phyloP scores from a whole-genome alignment of 352 stramenopile species.

The Globisporangium radiosum region DNA sequence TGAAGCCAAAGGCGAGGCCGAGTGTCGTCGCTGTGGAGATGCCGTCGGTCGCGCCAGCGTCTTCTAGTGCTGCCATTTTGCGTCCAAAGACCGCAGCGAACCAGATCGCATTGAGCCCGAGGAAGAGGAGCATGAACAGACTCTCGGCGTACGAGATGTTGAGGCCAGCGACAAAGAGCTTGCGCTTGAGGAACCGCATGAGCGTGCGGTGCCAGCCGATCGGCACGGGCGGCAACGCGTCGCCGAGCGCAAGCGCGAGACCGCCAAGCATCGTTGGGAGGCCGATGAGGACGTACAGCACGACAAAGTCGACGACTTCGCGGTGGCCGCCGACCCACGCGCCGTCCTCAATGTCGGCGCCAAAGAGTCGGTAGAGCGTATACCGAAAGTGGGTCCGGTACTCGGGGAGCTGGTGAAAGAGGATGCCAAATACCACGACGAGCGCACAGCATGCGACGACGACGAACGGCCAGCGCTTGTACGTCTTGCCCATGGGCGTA shows the following conservation, averaged over 20 bases:
- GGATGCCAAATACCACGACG: slow-evolving; percentile 53
- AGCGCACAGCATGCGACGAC: slow-evolving; percentile 40
- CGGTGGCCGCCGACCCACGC: slow-evolving; percentile 69
- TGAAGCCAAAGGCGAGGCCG: slow-evolving; percentile 67
- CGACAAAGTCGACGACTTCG: slow-evolving; percentile 68
- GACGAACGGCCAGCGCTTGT: slow-evolving; percentile 77
- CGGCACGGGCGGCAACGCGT: slow-evolving; percentile 65
- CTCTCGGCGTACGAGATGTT: slow-evolving; percentile 80
- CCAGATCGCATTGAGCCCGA: slow-evolving; percentile 76
- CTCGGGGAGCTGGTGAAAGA: slow-evolving; percentile 69
- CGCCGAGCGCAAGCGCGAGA: slow-evolving; percentile 49
- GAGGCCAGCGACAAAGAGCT: slow-evolving; percentile 57
- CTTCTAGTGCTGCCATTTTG: slow-evolving; percentile 44
- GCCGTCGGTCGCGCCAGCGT: slow-evolving; percentile 35
- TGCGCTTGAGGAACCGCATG: slow-evolving; percentile 78
- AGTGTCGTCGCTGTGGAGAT: slow-evolving; percentile 40
- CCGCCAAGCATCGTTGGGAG: slow-evolving; percentile 71
- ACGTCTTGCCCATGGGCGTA: slow-evolving; percentile 71
- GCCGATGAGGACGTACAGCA: slow-evolving; percentile 65
- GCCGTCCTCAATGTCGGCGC: slow-evolving; percentile 34
- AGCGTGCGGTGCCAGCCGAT: slow-evolving; percentile 62
- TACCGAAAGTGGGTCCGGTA: slow-evolving; percentile 65
- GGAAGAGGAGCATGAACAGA: slow-evolving; percentile 58
- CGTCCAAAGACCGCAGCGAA: slow-evolving; percentile 76
- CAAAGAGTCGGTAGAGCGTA: slow-evolving; percentile 52